These are phyloP conservation scores for Vickermania spadyakhi DNA, from an alignment of 208 protist genomes.

Conservation along the genomic window DNA sequence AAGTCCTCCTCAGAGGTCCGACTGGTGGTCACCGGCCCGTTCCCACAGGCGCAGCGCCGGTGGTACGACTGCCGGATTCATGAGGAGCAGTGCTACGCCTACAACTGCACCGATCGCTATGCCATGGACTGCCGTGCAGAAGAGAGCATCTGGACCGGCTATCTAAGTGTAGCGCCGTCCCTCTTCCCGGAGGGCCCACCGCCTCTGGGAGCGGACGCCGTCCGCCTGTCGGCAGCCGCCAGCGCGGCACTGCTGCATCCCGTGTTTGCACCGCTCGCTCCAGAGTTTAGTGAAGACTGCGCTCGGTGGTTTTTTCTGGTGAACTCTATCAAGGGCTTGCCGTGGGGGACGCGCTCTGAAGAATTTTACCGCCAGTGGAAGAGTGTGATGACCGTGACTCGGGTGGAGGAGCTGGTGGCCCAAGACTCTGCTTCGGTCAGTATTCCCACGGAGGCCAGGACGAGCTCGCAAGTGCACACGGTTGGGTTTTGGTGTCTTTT, in stretches of 20 bases:
- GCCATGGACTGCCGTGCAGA: conserved; percentile 82
- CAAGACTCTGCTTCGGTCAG: conserved; percentile 18
- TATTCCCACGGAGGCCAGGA: background rate
- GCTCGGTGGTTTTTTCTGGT: conserved; percentile 60
- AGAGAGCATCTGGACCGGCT: conserved; percentile 55
- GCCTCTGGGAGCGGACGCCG: conserved; percentile 3
- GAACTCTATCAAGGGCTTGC: conserved; percentile 25
- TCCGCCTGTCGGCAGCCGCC: conserved; percentile 32
- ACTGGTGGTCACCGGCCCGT: conserved; percentile 67
- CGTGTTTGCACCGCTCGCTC: conserved; percentile 54
- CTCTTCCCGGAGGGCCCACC: background rate
- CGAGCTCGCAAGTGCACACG: background rate
- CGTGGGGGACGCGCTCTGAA: conserved; percentile 15
- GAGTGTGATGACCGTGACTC: conserved; percentile 25
- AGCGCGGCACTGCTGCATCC: conserved; percentile 50
- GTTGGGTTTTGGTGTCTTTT: background rate
- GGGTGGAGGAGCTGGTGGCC: conserved; percentile 27
- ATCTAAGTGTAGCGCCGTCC: conserved; percentile 24
- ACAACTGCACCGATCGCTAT: conserved; percentile 85
- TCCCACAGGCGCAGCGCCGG: conserved; percentile 16
- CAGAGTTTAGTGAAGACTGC: conserved; percentile 52
- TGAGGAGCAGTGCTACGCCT: conserved; percentile 92
- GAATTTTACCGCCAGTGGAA: conserved; percentile 31
- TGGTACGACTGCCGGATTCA: conserved; percentile 80
- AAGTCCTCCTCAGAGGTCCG: conserved; percentile 93